Evolutionary conservation across 768 basidiomycete genomes (phyloP), one percentile per base, ranked within the genome.

Genomic region (Tulasnella sp.): DNA sequence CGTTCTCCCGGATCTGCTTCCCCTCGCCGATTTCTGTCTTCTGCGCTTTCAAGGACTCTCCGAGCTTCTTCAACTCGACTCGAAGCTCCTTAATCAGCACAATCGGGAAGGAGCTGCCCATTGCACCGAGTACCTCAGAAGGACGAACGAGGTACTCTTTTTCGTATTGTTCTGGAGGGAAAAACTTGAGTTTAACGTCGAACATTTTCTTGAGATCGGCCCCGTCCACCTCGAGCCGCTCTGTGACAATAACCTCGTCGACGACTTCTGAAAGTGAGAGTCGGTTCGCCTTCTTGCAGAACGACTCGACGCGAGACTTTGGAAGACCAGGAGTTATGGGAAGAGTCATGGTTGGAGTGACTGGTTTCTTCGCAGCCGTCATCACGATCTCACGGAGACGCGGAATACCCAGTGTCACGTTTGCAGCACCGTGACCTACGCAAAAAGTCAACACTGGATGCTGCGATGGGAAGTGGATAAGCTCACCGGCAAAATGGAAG

Each of bases 321-420:
- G 89, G 82, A 38, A 90, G 86, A 38, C 87, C 89, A 0, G 87
- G 85, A 14, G 89, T 88, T 58, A 96, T 88, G 71, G 89, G 89
- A 88, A 99, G 93, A 42, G 88, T 91, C 98, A 99, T 99, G 7
- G 96, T 98, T 9, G 98, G 98, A 1, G 98, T 99, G 85, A 96
- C 97, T 75, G 97, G 97, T 82, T 96, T 93, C 82, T 91, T 91
- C 7, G 97, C 97, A 8, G 98, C 98, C 0, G 97, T 98, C 97
- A 99, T 98, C 82, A 99, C 95, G 83, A 99, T 98, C 87, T 99
- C 98, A 85, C 97, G 92, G 9, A 99, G 88, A 84, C 98, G 97
- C 56, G 98, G 98, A 82, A 99, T 99, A 89, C 98, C 98, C 68
- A 99, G 89, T 0, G 98, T 99, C 80, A 99, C 98, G 85, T 99